Evolutionary conservation across 805 yeast species (phyloP), one percentile per base, ranked within the genome.

Genomic region (Kodamaea nitidulidarum): DNA sequence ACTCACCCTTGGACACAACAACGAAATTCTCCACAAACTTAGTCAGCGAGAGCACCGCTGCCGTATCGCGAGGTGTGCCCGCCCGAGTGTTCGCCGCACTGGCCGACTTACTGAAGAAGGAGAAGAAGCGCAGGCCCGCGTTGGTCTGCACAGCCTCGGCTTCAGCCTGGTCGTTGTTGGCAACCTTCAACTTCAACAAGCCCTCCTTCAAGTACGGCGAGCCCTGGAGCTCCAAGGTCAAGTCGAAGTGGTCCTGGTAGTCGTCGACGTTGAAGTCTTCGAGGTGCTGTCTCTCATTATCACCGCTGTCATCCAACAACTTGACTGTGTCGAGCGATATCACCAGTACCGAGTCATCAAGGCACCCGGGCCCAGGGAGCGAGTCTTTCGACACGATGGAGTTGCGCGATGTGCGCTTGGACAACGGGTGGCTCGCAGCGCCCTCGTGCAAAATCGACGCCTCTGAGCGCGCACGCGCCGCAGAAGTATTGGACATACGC

Each of bases 201-300:
- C 93, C 91, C 60, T 84, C 91, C 53, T 84, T 81, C 41, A 80
- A 70, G 78, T 86, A 84, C 1, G 93, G 91, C 1, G 90, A 79
- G 1, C 91, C 91, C 38, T 72, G 71, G 33, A 78, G 64, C 51
- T 81, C 88, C 41, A 82, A 63, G 27, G 75, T 75, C 46, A 75
- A 68, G 56, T 82, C 88, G 42, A 70, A 72, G 22, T 71, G 71
- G 46, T 66, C 75, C 47, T 68, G 72, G 50, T 59, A 69, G 40
- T 67, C 66, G 29, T 61, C 58, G 11, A 63, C 61, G 44, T 66
- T 57, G 36, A 68, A 69, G 39, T 63, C 56, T 35, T 67, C 71
- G 39, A 64, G 44, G n/a, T 44, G 43, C 32, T 54, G 56, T 11
- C 33, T 28, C 15, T 30, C 41, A 2, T 32, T 52, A 6, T 45